Base-by-base conservation (phyloP, 2,329 filamentous ascomycete genomes). In the Ophiostoma fasciatum region DNA sequence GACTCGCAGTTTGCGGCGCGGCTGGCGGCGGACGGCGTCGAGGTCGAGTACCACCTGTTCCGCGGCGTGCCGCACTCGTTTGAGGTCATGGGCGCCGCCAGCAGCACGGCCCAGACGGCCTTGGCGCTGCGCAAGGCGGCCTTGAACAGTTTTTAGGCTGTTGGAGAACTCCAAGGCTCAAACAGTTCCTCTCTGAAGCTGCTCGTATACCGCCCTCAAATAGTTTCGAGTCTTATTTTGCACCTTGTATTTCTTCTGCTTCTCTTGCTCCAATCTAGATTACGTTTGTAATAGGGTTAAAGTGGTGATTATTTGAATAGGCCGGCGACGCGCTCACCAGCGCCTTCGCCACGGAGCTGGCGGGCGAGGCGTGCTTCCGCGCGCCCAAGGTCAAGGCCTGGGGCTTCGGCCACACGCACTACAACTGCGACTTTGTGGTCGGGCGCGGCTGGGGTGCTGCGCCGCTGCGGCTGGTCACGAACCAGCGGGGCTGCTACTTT, bases 351-450 rank as follows among this genome's bases (percentile, higher is more conserved):
- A 63, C 59, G 0, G 57, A 66, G 38, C 38, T 66, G 23, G 46
- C 47, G 0, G 19, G 20, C 0, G 49, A 62, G 40, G 2, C 5
- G 4, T 63, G 58, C 43, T 66, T 56, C 46, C 45, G 5, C 2
- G 54, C 44, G 20, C 18, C 15, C 0, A 46, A 39, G 3, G 60
- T 65, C 14, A 57, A 50, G 45, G 21, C 61, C 0, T 68, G 62
- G 63, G 62, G 54, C 0, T 67, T 66, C 48, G 62, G 63, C 1
- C 63, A 68, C 40, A 67, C 63, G 10, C 62, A 66, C 42, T 63
- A 52, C 43, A 64, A 61, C 38, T 64, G 60, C 44, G 54, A 59
- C 27, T 60, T 58, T 38, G 19, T 38, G 5, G 51, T 38, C 7
- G 45, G 46, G 10, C 17, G 44, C 20, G 29, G 12, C 2, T 30